A percentile compares a stretch with the other conserved stretches of the same genome.
phyloP scores from a whole-genome alignment of 768 basidiomycete genomes.

The Udeniomyces megalosporus region DNA sequence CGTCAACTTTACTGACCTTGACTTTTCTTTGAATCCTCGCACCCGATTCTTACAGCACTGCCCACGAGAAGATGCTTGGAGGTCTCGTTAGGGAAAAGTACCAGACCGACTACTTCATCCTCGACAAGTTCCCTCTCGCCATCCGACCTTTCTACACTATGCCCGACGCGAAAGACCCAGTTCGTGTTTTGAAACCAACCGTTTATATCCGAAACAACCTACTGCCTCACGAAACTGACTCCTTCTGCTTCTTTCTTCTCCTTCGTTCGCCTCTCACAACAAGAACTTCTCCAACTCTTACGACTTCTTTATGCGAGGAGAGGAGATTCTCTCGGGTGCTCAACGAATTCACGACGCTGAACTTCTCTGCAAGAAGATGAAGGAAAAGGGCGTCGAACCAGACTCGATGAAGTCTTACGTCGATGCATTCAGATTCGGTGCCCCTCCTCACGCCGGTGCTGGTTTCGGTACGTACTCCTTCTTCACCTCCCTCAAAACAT shows the following conservation, averaged over 20 bases:
- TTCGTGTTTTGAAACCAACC: slow-evolving; percentile 24
- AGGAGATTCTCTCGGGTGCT: slow-evolving; percentile 95
- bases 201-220: not conserved
- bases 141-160: slow-evolving; percentile 98
- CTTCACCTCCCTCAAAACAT: not conserved
- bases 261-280: slow-evolving; percentile 9
- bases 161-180: slow-evolving; percentile 84
- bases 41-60: slow-evolving; percentile 44
- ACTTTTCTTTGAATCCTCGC: slow-evolving; percentile 6
- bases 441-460: slow-evolving; percentile 90
- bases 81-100: slow-evolving; percentile 80
- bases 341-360: slow-evolving; percentile 89
- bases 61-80: slow-evolving; percentile 87
- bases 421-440: slow-evolving; percentile 87
- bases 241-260: not conserved
- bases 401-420: slow-evolving; percentile 74
- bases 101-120: slow-evolving; percentile 94
- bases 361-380: slow-evolving; percentile 71
- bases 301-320: slow-evolving; percentile 99
- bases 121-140: slow-evolving; percentile 94
- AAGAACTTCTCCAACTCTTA: slow-evolving; percentile 92
- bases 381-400: slow-evolving; percentile 71
- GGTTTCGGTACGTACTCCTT: slow-evolving; percentile 48
- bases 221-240: no score
- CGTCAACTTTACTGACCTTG: not conserved